Evolutionary conservation across 306 rosid genomes (phyloP), one percentile per base, ranked within the genome.

Genomic region (Casuarina glauca): DNA sequence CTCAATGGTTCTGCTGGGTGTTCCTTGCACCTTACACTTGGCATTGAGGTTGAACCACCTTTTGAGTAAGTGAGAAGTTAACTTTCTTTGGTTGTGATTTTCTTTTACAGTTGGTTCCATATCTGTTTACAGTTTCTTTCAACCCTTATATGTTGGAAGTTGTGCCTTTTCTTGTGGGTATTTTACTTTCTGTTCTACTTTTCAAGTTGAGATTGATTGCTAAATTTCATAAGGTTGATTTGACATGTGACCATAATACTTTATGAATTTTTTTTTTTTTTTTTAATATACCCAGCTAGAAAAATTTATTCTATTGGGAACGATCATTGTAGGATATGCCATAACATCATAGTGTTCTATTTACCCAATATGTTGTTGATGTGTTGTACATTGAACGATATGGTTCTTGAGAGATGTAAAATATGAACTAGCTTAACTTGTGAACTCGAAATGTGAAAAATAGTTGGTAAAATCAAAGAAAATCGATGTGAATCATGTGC

Each of bases 1-100:
- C 77, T 79, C 62, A 86, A 81, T 71, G 84, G 74, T 63, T 84
- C 91, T 73, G 61, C 87, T 82, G 84, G 80, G 78, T 85, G 83
- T 78, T 93, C 97, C 70, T 75, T 91, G 74, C 98, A 93, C 76
- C 88, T 93, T 42, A 93, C 98, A 66, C 84, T 93, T 78, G 89
- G 97, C 53, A 77, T 93, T 73, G 98, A 93, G 88, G 90, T 93
- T 44, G 98, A 93, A 82, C 95, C 95, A 73, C 90, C 95, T 71
- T 93, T 93, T 5, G 95, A 86, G 98, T 93, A 90, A 88, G 98
- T 90, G 73, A 79, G 74, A 76, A 48, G 48, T 82, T 79, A 72
- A 66, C 45, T 74, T 58, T 26, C 53, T 67, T 16, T 43, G n/a
- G 58, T 43, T 84, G 66, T 72, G 49, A 62, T 38, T 41, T 74